Percentiles rank a stretch among this genome's conserved stretches.
These are phyloP conservation scores for Fusarium verticillioides DNA, from an alignment of 2,329 filamentous ascomycete species.

Conservation along the genomic window DNA sequence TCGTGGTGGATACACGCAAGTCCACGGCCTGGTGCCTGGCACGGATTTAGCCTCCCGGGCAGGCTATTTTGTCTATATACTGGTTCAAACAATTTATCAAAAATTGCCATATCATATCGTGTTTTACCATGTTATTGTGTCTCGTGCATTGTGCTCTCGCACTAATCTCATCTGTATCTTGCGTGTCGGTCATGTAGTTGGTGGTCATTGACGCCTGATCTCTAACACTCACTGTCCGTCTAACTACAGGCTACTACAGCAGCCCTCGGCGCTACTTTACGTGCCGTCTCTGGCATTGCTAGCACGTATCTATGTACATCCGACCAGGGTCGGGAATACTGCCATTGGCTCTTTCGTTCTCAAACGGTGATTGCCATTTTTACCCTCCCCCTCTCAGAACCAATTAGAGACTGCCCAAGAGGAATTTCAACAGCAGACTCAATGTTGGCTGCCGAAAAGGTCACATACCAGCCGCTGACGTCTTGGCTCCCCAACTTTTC, in stretches of 20 bases:
- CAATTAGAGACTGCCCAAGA: conserved; percentile 12
- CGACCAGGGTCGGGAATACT: conserved; percentile 14
- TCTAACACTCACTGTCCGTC: neutral
- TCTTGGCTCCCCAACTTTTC: conserved; percentile 14
- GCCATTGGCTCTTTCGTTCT: conserved; percentile 6
- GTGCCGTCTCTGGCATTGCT: conserved; percentile 30
- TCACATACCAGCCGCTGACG: conserved; percentile 35
- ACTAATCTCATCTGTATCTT: neutral
- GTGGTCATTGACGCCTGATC: conserved; percentile 10
- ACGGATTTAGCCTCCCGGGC: conserved; percentile 7
- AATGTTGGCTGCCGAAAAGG: conserved; percentile 8
- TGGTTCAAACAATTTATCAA: neutral
- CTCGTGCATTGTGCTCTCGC: neutral
- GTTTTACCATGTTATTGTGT: neutral
- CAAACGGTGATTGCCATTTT: neutral
- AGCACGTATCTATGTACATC: neutral
- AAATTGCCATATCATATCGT: neutral
- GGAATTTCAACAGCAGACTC: conserved; percentile 15
- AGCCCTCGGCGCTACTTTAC: conserved; percentile 20
- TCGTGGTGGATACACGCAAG: conserved; percentile 32
- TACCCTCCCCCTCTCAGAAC: neutral
- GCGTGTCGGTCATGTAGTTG: conserved; percentile 11
- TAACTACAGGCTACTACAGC: neutral
- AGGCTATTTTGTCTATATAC: conserved; percentile 2
- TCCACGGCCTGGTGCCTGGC: conserved; percentile 40